Evolutionary conservation across 306 rosid species (phyloP), one percentile per base, ranked within the genome.

Genomic region (Hippophae tibetana): DNA sequence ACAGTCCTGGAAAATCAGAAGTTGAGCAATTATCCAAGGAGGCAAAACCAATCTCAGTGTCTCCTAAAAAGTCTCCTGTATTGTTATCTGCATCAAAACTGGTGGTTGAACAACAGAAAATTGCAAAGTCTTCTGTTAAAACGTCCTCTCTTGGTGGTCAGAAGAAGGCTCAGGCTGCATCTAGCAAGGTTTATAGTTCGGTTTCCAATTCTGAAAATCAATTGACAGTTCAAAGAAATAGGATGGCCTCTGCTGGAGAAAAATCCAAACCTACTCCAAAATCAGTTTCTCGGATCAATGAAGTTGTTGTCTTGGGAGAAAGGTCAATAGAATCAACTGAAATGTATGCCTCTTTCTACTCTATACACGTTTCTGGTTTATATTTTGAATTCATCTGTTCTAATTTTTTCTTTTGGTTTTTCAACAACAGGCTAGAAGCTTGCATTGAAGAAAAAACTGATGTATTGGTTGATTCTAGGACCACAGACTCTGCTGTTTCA

Each of bases 41-140:
- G 68, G 71, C 78, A 46, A 86, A 84, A 68, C 63, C 65, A 31
- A 66, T 65, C 69, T 64, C 82, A 68, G 64, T 50, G 26, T 83
- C 95, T 53, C 95, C 90, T 2, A 68, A 74, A 55, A 86, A 80
- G 70, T 88, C 94, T 51, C 95, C 99, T 51, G 72, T 38, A 43
- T 62, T 54, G 58, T 60, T 58, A 63, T 60, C 76, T 66, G 58
- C 74, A 45, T 56, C 67, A 9, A 78, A 78, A 75, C 62, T 74
- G 42, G 78, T 58, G 58, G 69, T 66, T 64, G 97, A 84, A 74
- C 68, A 31, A 4, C 38, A 53, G 11, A 88, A 84, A 69, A 48
- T 75, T 63, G 66, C 75, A 66, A 93, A 84, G 67, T 52, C 86
- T 57, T 26, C 46, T 27, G 58, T 52, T 48, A 88, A 82, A 72